Evolutionary conservation across 768 basidiomycete genomes (phyloP).

Genomic region (Tricholoma flavovirens): DNA sequence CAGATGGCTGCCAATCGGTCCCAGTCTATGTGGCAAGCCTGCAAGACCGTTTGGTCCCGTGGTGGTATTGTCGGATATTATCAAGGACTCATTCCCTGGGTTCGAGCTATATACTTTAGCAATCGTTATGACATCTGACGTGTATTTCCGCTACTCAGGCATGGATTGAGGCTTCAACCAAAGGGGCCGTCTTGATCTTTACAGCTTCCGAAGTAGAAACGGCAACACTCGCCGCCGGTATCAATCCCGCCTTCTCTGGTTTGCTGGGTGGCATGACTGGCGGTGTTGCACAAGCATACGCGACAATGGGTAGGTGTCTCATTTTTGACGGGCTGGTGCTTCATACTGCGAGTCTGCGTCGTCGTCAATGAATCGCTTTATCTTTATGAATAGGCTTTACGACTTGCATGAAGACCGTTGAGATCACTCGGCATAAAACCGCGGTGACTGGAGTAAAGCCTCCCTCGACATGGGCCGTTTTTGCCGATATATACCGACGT

Average conservation of each 20-base stretch:
- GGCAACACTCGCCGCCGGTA: conserved; percentile 52
- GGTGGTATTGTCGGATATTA: conserved; percentile 90
- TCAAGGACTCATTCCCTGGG: conserved; percentile 99
- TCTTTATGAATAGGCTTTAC: conserved; percentile 68
- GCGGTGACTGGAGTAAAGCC: conserved; percentile 79
- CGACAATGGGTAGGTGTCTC: conserved; percentile 89
- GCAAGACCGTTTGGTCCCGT: conserved; percentile 82
- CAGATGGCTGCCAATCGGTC: conserved; percentile 98
- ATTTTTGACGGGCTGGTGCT: conserved; percentile 9
- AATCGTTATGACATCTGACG: not conserved
- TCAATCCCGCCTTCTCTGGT: conserved; percentile 79
- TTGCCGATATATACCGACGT: conserved; percentile 87
- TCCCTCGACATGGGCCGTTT: conserved; percentile 90
- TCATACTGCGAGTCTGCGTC: not conserved
- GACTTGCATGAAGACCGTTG: conserved; percentile 99
- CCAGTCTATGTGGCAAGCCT: conserved; percentile 85
- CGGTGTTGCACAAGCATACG: conserved; percentile 96
- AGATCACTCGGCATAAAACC: conserved; percentile 95
- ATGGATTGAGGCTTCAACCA: conserved; percentile 99
- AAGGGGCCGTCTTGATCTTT: conserved; percentile 94
- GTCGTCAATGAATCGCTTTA: conserved; percentile 2
- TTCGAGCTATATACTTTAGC: conserved; percentile 30
- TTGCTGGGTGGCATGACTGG: conserved; percentile 96
- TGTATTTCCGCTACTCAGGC: conserved; percentile 47
- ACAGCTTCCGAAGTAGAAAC: conserved; percentile 93